These are phyloP conservation scores for Trichoderma afroharzianum DNA, from an alignment of 2,329 filamentous ascomycete species.

Conservation along the genomic window DNA sequence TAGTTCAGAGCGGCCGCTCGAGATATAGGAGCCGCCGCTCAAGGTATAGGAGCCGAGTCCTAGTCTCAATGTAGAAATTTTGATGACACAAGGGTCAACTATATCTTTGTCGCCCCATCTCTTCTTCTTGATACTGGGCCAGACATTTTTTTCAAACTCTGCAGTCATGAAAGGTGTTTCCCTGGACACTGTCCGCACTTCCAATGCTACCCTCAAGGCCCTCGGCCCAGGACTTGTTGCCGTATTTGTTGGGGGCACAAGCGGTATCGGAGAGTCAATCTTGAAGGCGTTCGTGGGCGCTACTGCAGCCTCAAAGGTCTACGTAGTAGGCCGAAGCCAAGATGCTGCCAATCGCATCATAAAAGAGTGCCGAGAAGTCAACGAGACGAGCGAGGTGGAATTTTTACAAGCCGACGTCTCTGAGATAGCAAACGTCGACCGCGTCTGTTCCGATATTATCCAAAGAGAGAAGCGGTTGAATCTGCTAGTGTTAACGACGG, in stretches of 20 bases:
- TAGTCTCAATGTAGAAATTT: not conserved
- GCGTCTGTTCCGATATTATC: constrained; percentile 43
- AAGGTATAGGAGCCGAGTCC: not conserved
- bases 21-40: not conserved
- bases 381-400: constrained; percentile 40
- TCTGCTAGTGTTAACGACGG: constrained; percentile 40
- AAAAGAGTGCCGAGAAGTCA: constrained; percentile 40
- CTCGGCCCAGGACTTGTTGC: constrained; percentile 18
- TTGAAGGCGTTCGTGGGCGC: constrained; percentile 44
- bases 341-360: constrained; percentile 36
- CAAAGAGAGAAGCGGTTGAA: constrained; percentile 43
- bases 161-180: not conserved
- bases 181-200: not conserved
- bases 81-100: not conserved
- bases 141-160: not conserved
- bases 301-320: constrained; percentile 37
- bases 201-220: not conserved
- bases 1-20: not conserved
- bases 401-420: constrained; percentile 50
- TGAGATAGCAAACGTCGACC: constrained; percentile 49
- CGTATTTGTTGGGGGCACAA: constrained; percentile 53
- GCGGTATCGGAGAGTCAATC: constrained; percentile 50
- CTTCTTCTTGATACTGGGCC: not conserved
- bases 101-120: not conserved
- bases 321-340: constrained; percentile 48